Evolutionary conservation across 1,284 basidiomycete genomes (phyloP).

Genomic region (Trichosporon sp.): DNA sequence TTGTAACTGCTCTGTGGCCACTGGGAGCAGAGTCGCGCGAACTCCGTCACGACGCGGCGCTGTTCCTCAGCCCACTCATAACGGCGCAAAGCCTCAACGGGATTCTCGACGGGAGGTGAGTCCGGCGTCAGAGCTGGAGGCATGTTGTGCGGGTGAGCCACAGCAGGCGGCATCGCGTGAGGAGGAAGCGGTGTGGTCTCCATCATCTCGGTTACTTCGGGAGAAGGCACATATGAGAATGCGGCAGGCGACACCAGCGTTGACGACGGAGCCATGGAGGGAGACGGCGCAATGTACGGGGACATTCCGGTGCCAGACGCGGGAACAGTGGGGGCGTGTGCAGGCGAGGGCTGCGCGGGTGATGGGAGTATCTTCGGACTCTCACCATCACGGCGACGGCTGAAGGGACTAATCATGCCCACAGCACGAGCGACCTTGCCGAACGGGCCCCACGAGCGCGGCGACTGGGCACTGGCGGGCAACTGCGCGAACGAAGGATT

Average conservation of each 20-base stretch:
- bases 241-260: conserved; percentile 29
- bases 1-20: conserved; percentile 79
- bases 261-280: conserved; percentile 17
- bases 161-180: conserved; percentile 30
- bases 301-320: conserved; percentile 20
- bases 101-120: conserved; percentile 32
- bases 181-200: conserved; percentile 27
- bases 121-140: conserved; percentile 30
- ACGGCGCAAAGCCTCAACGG: conserved; percentile 30
- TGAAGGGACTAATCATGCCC: conserved; percentile 40
- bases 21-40: conserved; percentile 59
- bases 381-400: conserved; percentile 35
- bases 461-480: conserved; percentile 25
- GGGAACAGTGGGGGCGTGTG: background rate
- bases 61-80: conserved; percentile 47
- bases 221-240: conserved; percentile 30
- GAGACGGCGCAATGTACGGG: conserved; percentile 30
- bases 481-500: conserved; percentile 21
- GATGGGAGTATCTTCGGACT: conserved; percentile 25
- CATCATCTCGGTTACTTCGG: conserved; percentile 30
- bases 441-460: conserved; percentile 46
- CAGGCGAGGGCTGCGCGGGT: conserved; percentile 24
- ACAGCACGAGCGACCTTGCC: conserved; percentile 51
- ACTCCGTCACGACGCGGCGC: conserved; percentile 42
- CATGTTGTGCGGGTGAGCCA: conserved; percentile 33